A percentile compares a stretch with the other conserved stretches of the same genome.
These are phyloP conservation scores for Colletotrichum somersetense DNA, from an alignment of 2,329 filamentous ascomycete species.

Conservation along the genomic window DNA sequence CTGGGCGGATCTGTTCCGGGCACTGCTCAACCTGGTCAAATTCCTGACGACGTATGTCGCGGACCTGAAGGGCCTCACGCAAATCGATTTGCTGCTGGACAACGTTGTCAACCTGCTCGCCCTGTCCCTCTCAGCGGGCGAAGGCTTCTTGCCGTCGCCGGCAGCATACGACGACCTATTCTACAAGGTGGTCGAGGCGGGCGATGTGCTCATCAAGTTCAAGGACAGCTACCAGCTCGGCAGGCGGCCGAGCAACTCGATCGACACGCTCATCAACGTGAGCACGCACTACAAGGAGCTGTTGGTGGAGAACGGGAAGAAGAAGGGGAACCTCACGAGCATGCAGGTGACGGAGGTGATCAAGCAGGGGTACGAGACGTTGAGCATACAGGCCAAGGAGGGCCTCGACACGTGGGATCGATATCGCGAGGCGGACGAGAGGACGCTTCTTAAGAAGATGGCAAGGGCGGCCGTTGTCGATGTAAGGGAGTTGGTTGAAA, in stretches of 20 bases:
- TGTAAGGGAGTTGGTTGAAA: slow-evolving; percentile 64
- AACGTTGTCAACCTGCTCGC: slow-evolving; percentile 86
- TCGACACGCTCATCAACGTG: slow-evolving; percentile 86
- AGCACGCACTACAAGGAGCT: slow-evolving; percentile 89
- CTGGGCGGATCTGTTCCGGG: slow-evolving; percentile 95
- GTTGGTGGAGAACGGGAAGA: slow-evolving; percentile 69
- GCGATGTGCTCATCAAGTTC: slow-evolving; percentile 85
- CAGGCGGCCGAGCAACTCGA: slow-evolving; percentile 74
- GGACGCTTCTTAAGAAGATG: slow-evolving; percentile 87
- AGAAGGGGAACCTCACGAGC: slow-evolving; percentile 78
- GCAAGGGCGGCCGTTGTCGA: slow-evolving; percentile 80
- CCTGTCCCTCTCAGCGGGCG: slow-evolving; percentile 85
- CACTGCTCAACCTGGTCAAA: slow-evolving; percentile 86
- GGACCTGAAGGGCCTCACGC: slow-evolving; percentile 77
- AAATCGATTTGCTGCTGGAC: slow-evolving; percentile 80
- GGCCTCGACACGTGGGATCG: slow-evolving; percentile 87
- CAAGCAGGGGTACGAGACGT: slow-evolving; percentile 94
- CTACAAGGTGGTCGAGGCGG: slow-evolving; percentile 96
- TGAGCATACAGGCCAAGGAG: slow-evolving; percentile 91
- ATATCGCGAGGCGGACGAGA: slow-evolving; percentile 89
- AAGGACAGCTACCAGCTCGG: slow-evolving; percentile 78
- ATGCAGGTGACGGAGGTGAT: slow-evolving; percentile 90
- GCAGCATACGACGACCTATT: slow-evolving; percentile 95
- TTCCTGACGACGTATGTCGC: slow-evolving; percentile 90
- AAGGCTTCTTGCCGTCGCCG: slow-evolving; percentile 89